Percentiles rank a stretch among this genome's conserved stretches.
These are phyloP conservation scores for Ceriops tagal DNA, from an alignment of 345 rosid species.

Conservation along the genomic window DNA sequence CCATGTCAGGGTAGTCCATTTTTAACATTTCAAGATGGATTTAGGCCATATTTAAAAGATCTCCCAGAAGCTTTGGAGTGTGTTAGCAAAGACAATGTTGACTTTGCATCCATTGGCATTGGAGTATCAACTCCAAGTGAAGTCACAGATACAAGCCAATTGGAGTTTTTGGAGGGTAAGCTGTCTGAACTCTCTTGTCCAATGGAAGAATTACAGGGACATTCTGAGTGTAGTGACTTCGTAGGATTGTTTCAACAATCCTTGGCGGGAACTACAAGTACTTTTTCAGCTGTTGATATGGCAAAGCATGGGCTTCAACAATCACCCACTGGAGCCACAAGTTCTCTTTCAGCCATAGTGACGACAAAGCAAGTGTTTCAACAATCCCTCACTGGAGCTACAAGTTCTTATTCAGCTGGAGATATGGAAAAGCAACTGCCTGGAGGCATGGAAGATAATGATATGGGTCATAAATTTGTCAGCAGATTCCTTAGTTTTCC, in stretches of 20 bases:
- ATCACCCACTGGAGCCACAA: no score
- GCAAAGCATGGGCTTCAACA: neutral
- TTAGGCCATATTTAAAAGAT: slow-evolving; percentile 12
- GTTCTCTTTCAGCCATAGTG: no score
- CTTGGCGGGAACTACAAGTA: no score
- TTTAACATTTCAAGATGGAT: slow-evolving; percentile 11
- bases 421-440: slow-evolving; percentile 3
- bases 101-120: slow-evolving; percentile 12
- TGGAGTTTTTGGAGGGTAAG: slow-evolving; percentile 32
- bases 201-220: slow-evolving; percentile 34
- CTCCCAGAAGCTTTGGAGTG: slow-evolving; percentile 18
- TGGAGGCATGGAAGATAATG: slow-evolving; percentile 13
- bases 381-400: slow-evolving; percentile 16
- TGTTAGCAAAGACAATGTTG: slow-evolving; percentile 14
- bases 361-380: slow-evolving; percentile 9
- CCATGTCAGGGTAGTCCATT: slow-evolving; percentile 17
- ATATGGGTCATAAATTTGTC: neutral
- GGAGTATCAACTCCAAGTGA: slow-evolving; percentile 23
- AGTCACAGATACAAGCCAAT: slow-evolving; percentile 18
- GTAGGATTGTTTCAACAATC: no score
- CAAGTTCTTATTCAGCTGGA: neutral
- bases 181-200: slow-evolving; percentile 34
- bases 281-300: no score
- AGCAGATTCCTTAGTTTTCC: slow-evolving; percentile 35
- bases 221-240: slow-evolving; percentile 17